Evolutionary conservation across 2,329 filamentous ascomycete genomes (phyloP).

Genomic region (Paraconiothyrium sp.): DNA sequence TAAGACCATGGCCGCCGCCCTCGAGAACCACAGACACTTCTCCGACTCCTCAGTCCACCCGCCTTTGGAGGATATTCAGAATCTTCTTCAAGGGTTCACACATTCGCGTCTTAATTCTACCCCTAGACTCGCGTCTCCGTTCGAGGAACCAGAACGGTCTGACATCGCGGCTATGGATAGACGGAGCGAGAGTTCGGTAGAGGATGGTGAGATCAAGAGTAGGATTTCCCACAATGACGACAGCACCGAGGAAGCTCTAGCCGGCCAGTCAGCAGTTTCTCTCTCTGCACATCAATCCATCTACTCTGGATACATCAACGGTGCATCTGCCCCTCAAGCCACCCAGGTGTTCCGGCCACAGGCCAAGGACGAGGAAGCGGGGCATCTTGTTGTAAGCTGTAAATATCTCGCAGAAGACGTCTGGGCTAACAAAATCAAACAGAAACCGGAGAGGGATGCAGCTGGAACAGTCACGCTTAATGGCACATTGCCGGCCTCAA

Average conservation of each 20-base stretch:
- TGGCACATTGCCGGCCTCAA: neutral
- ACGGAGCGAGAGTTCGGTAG: neutral
- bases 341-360: neutral
- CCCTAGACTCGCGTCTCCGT: neutral
- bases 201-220: neutral
- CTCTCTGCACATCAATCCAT: neutral
- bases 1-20: constrained; percentile 1
- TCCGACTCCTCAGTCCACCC: neutral
- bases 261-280: neutral
- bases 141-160: neutral
- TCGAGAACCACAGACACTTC: neutral
- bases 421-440: too few relatives aligned
- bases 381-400: too few relatives aligned
- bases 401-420: too few relatives aligned
- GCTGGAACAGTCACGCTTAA: neutral
- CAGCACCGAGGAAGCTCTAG: neutral
- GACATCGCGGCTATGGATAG: neutral
- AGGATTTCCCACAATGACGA: neutral
- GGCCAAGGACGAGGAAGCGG: neutral
- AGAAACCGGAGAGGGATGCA: neutral
- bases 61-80: neutral
- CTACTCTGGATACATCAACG: neutral
- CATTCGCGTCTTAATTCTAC: neutral
- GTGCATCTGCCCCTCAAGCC: neutral
- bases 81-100: neutral